A percentile compares a stretch with the other conserved stretches of the same genome.
Evolutionary conservation across 768 basidiomycete genomes (phyloP).

Genomic region (Trichaptum fuscoviolaceum): DNA sequence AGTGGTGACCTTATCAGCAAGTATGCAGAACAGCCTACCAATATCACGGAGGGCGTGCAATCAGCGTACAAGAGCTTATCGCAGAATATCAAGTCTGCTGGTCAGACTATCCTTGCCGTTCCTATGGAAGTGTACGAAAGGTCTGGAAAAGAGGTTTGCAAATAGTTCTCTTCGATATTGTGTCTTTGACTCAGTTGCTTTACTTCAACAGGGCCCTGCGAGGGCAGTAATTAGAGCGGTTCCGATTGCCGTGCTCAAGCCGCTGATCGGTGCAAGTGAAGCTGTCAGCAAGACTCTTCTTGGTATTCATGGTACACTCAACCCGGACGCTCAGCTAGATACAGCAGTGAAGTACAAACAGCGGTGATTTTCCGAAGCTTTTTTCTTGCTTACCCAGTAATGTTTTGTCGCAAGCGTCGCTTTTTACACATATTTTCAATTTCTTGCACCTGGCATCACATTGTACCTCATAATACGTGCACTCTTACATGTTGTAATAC

Average conservation of each 20-base stretch:
- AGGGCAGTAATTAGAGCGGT: conserved; percentile 94
- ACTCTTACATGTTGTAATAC: conserved; percentile 18
- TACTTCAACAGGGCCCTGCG: conserved; percentile 66
- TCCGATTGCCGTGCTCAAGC: conserved; percentile 93
- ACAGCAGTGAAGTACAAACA: conserved; percentile 94
- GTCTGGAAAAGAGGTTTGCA: conserved; percentile 79
- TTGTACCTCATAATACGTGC: neutral
- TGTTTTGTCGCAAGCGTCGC: neutral
- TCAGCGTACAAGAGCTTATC: conserved; percentile 87
- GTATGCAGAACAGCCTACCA: conserved; percentile 87
- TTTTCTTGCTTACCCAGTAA: neutral
- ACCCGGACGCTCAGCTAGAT: conserved; percentile 77
- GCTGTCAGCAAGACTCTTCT: conserved; percentile 94
- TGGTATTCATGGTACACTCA: conserved; percentile 88
- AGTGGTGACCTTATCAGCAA: conserved; percentile 64
- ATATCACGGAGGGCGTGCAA: conserved; percentile 82
- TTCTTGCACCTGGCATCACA: conserved; percentile 6
- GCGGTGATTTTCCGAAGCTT: conserved; percentile 38
- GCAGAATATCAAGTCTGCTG: conserved; percentile 85
- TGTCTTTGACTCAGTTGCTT: conserved; percentile 9
- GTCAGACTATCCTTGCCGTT: conserved; percentile 96
- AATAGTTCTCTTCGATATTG: neutral
- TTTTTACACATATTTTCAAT: conserved; percentile 15
- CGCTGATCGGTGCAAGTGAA: conserved; percentile 97
- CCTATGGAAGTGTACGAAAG: conserved; percentile 99